Conservation (phyloP, 1,139 yeast genomes). For the Sugiyamaella grinbergsii region DNA sequence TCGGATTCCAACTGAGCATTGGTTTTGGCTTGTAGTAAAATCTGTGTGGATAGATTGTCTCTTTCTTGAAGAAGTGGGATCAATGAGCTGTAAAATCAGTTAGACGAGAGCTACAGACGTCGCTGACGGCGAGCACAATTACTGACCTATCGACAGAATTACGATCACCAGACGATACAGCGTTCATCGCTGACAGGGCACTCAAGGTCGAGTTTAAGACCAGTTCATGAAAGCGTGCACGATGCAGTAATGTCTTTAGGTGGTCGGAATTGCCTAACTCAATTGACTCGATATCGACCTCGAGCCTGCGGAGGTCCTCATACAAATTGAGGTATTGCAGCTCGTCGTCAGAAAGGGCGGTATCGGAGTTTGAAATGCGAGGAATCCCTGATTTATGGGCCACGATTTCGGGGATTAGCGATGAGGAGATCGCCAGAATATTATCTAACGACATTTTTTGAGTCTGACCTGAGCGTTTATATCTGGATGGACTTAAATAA, state of each 20-base stretch:
- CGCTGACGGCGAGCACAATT: no score
- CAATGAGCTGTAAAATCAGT: constrained; percentile 14
- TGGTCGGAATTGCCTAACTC: not conserved
- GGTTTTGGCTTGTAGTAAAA: constrained; percentile 2
- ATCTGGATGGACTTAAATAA: not conserved
- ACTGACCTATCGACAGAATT: constrained; percentile 15
- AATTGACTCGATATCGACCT: constrained; percentile 3
- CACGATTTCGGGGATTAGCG: constrained; percentile 15
- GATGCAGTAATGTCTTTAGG: constrained; percentile 13
- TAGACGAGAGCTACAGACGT: no score
- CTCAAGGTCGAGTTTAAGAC: constrained; percentile 18
- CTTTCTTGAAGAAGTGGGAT: constrained; percentile 22
- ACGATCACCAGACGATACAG: constrained; percentile 12
- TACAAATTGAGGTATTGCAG: constrained; percentile 25
- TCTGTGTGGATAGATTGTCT: constrained; percentile 24
- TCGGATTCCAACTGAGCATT: constrained; percentile 10
- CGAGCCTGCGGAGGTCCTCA: constrained; percentile 17
- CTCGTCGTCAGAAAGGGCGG: constrained; percentile 25
- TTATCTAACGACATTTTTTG: constrained; percentile 20
- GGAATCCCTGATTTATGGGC: constrained; percentile 30
- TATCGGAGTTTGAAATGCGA: constrained; percentile 21
- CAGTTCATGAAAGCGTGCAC: constrained; percentile 13
- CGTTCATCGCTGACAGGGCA: constrained; percentile 8
- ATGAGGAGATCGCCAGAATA: constrained; percentile 12
- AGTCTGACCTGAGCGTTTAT: not conserved